Percentiles rank a stretch among this genome's conserved stretches.
phyloP scores from a whole-genome alignment of 176 grass and related monocot genomes.

The sorghum (Sorghum bicolor) region DNA sequence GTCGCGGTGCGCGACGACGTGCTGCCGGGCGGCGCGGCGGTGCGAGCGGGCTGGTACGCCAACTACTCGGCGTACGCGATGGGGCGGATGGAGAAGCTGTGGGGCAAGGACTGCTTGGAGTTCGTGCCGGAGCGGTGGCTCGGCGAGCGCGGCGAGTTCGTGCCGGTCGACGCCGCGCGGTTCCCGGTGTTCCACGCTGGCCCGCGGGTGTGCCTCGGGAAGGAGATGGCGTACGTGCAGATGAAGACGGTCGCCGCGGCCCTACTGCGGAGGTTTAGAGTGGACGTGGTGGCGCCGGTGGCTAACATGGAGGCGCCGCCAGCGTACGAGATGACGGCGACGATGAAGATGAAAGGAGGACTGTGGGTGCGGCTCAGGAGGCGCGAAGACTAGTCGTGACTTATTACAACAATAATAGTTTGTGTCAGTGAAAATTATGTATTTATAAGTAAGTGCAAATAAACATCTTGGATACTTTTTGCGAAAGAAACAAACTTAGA shows the following conservation, averaged over 20 bases:
- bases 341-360: conserved; percentile 53
- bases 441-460: too few relatives aligned
- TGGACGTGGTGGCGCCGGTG: conserved; percentile 5
- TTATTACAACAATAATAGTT: too few relatives aligned
- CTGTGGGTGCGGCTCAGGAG: conserved; percentile 31
- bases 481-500: too few relatives aligned
- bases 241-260: conserved; percentile 68
- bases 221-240: conserved; percentile 84
- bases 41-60: conserved; percentile 51
- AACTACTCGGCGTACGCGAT: conserved; percentile 64
- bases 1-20: conserved; percentile 44
- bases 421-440: too few relatives aligned
- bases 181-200: conserved; percentile 67
- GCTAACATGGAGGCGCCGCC: conserved; percentile 25
- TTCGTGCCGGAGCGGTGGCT: conserved; percentile 74
- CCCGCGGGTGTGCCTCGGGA: conserved; percentile 59
- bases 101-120: conserved; percentile 47
- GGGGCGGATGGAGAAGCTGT: conserved; percentile 56
- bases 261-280: conserved; percentile 36
- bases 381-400: neutral
- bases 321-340: conserved; percentile 48
- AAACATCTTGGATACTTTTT: too few relatives aligned
- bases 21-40: conserved; percentile 51
- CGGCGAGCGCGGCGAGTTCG: conserved; percentile 37
- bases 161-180: conserved; percentile 30